Evolutionary conservation across 495 filamentous ascomycete species (phyloP).

Genomic region (Geoglossum glabrum): DNA sequence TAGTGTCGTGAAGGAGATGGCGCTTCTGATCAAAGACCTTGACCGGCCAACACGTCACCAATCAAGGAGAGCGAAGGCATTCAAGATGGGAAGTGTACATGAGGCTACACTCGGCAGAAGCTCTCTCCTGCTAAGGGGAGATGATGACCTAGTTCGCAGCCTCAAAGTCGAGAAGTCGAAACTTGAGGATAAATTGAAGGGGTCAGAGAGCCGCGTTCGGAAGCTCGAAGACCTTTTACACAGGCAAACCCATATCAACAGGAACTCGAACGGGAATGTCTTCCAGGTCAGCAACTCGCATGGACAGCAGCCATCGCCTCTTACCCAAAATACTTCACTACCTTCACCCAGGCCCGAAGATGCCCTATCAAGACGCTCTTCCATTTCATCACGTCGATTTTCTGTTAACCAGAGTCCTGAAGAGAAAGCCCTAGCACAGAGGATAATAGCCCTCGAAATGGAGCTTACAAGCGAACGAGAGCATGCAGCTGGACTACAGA

Average conservation of each 20-base stretch:
- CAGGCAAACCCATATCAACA: slow-evolving; percentile 52
- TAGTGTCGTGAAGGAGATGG: slow-evolving; percentile 40
- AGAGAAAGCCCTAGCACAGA: slow-evolving; percentile 42
- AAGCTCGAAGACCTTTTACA: slow-evolving; percentile 88
- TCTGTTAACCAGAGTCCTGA: slow-evolving; percentile 46
- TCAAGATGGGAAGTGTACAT: slow-evolving; percentile 90
- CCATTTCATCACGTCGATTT: slow-evolving; percentile 42
- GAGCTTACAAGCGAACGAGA: slow-evolving; percentile 45
- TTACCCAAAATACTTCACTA: slow-evolving; percentile 9
- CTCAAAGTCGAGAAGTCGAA: slow-evolving; percentile 62
- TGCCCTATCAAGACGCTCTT: slow-evolving; percentile 36
- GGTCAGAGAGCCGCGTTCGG: slow-evolving; percentile 75
- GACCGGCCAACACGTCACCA: slow-evolving; percentile 55
- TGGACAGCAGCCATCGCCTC: slow-evolving; percentile 5
- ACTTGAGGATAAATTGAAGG: slow-evolving; percentile 61
- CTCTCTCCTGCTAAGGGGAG: slow-evolving; percentile 58
- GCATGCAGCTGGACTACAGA: slow-evolving; percentile 30
- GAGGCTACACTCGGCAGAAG: slow-evolving; percentile 60
- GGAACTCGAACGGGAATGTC: slow-evolving; percentile 46
- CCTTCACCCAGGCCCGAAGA: slow-evolving; percentile 27
- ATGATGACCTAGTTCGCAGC: slow-evolving; percentile 51
- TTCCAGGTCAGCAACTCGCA: slow-evolving; percentile 22
- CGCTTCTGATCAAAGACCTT: slow-evolving; percentile 38
- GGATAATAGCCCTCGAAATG: slow-evolving; percentile 60
- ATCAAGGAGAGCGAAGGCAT: slow-evolving; percentile 63